Evolutionary conservation across 2,329 filamentous ascomycete species (phyloP).

Genomic region (Cladosporium halotolerans): DNA sequence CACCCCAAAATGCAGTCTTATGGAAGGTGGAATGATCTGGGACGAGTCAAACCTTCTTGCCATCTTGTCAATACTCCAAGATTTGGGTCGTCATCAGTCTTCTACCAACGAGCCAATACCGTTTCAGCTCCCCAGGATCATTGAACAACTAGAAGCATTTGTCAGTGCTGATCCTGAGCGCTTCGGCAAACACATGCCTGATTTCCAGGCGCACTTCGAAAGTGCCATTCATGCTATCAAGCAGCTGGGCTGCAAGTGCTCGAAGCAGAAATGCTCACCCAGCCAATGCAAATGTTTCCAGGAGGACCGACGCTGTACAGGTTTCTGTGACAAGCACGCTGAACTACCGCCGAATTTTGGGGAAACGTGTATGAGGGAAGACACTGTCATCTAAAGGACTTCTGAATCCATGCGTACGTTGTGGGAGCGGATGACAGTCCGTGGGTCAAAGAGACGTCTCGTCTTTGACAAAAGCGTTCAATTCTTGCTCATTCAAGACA

Average conservation of each 20-base stretch:
- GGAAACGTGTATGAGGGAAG: background rate
- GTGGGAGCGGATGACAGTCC: too few species aligned
- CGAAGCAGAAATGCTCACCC: background rate
- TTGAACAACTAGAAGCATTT: background rate
- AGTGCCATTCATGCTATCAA: background rate
- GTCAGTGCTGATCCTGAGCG: background rate
- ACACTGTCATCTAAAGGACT: too few species aligned
- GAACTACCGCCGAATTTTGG: background rate
- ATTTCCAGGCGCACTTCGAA: background rate
- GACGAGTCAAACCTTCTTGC: constrained; percentile 9
- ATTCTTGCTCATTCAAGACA: too few species aligned
- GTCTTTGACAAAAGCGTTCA: too few species aligned
- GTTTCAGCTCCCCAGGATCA: background rate
- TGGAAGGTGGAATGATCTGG: constrained; percentile 14
- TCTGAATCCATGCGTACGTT: too few species aligned
- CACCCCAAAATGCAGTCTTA: constrained; percentile 9
- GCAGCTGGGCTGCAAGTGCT: background rate
- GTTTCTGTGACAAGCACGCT: background rate
- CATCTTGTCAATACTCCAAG: background rate
- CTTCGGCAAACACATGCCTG: background rate
- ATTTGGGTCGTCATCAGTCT: background rate
- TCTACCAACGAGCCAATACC: constrained; percentile 3
- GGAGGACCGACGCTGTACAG: background rate
- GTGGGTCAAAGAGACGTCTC: too few species aligned
- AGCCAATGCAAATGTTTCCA: background rate